These are phyloP conservation scores for Colletotrichum sidae DNA, from an alignment of 2,329 filamentous ascomycete species.

Conservation along the genomic window DNA sequence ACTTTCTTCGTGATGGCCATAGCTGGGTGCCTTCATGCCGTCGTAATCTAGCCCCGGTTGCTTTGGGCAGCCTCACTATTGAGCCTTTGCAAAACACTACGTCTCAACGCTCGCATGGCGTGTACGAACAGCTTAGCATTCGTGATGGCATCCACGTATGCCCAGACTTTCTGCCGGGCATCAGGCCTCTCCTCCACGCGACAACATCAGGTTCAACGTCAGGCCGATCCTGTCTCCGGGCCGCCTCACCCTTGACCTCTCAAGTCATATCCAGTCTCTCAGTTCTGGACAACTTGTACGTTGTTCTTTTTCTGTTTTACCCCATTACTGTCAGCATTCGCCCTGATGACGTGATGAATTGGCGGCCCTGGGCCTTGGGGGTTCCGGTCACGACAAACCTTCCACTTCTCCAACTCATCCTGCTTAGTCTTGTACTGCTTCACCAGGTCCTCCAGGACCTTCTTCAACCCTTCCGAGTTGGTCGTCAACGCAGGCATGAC, in stretches of 20 bases:
- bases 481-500: slow-evolving; percentile 91
- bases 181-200: background rate
- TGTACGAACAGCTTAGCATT: slow-evolving; percentile 17
- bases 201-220: background rate
- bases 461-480: slow-evolving; percentile 92
- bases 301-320: slow-evolving; percentile 87
- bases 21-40: background rate
- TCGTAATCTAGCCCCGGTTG: background rate
- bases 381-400: slow-evolving; percentile 69
- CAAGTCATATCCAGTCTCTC: slow-evolving; percentile 41
- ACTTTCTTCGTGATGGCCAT: slow-evolving; percentile 13
- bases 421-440: slow-evolving; percentile 98
- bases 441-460: slow-evolving; percentile 92
- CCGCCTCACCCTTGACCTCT: background rate
- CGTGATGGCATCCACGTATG: background rate
- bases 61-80: slow-evolving; percentile 1
- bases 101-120: slow-evolving; percentile 9
- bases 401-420: slow-evolving; percentile 97
- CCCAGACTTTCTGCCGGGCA: background rate
- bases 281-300: slow-evolving; percentile 86
- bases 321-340: slow-evolving; percentile 1
- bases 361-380: background rate
- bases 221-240: background rate
- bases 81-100: background rate
- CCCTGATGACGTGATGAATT: slow-evolving; percentile 6